Evolutionary conservation across 140 eudicot species (phyloP), one percentile per base, ranked within the genome.

Genomic region (Flaveria floridana): DNA sequence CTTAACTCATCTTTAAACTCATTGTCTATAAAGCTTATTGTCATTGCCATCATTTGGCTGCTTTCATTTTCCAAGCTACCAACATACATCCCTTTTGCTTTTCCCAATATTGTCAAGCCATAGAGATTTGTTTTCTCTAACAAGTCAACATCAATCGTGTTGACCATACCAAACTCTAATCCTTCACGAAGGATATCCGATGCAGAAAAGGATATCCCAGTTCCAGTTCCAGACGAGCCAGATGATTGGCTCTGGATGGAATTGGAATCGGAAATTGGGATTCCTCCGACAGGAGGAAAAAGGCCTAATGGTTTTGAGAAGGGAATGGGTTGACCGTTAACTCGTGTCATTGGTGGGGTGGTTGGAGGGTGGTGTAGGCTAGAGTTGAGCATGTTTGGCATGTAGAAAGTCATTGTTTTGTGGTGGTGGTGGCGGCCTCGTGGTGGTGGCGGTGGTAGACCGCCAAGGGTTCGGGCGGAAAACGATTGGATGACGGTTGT

Each of bases 1-100:
- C 86, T 76, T 37, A 86, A 65, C 16, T 65, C 81, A 50, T 87
- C 87, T 51, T 61, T 66, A 67, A 34, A 72, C 39, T 81, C 84
- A 2, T 55, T 75, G 4, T 70, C 59, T 5, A 48, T 18, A 59
- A 85, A 87, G 76, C 79, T 77, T 21, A 78, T 71, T n/a, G 86
- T 82, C 85, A 87, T 74, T 37, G 87, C 85, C 89, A 87, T 85
- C 86, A 82, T 87, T 48, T 82, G 89, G 48, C 81, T 71, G 67
- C 46, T 71, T 44, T 70, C 85, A 19, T 84, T 79, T 75, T 80
- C 85, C 23, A 70, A 77, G 68, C 85, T 82, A 39, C 66, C 76
- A 26, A 87, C 84, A 66, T 87, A 82, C 81, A 85, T 84, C 25
- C 92, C 92, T 69, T 82, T 71, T 2, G 82, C 89, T 80, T 80